phyloP scores from a whole-genome alignment of 2,329 filamentous ascomycete species.

The Pyrenophora seminiperda region DNA sequence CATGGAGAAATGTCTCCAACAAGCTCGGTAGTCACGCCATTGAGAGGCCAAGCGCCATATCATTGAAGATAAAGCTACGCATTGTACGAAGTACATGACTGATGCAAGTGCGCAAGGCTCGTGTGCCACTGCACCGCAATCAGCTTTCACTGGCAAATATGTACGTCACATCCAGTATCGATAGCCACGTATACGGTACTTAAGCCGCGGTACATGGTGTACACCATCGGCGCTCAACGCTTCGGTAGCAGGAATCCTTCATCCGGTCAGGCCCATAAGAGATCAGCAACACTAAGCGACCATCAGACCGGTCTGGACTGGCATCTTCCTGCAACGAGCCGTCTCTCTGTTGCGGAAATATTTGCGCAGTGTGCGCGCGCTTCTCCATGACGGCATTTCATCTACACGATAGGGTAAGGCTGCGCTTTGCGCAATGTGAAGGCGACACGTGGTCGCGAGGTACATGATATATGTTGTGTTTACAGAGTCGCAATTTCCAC shows the following conservation, averaged over 20 bases:
- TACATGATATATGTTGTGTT: constrained; percentile 1
- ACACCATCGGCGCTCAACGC: constrained; percentile 1
- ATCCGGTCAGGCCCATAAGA: constrained; percentile 9
- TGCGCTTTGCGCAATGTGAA: constrained; percentile 1
- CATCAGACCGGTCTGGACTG: constrained; percentile 7
- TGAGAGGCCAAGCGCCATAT: too few relatives aligned
- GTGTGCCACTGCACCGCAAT: background rate
- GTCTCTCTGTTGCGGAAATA: background rate
- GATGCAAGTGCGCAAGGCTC: too few relatives aligned
- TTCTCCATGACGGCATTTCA: background rate
- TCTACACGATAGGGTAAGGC: constrained; percentile 20
- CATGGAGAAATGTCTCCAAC: too few relatives aligned
- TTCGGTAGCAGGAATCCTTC: constrained; percentile 5
- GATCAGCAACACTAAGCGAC: constrained; percentile 12
- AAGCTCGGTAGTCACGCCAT: too few relatives aligned
- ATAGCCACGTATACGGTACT: constrained; percentile 3
- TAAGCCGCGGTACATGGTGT: constrained; percentile 6
- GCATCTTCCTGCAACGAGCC: constrained; percentile 1
- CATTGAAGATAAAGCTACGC: too few relatives aligned
- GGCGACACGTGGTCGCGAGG: constrained; percentile 8
- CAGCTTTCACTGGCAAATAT: background rate
- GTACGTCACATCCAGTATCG: background rate
- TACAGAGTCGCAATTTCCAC: background rate
- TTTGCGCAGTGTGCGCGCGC: constrained; percentile 8
- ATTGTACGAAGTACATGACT: too few relatives aligned